Base-by-base conservation (phyloP, 169 alveolate genomes). In the Amoebophrya sp. region DNA sequence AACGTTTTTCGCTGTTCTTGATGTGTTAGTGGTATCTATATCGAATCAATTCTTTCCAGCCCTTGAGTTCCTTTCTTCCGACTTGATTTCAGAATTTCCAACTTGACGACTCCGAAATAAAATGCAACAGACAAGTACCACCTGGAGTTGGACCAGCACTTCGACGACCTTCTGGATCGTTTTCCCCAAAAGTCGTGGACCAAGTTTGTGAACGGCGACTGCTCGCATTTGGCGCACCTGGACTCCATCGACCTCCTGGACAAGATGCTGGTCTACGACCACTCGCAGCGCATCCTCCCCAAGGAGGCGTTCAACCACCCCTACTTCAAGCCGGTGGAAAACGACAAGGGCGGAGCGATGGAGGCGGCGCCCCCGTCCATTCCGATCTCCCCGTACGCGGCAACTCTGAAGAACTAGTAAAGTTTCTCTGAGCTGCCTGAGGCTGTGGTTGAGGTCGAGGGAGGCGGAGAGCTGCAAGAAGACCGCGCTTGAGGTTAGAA, bases 261-360 rank as follows among this genome's bases (percentile, higher is more conserved):
- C 91, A 96, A 96, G 92, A 97, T 98, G 99, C 94, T 98, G 0
- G 97, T 96, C 88, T 97, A 97, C 91, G 99, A 98, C 91, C 99
- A 97, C 93, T 96, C 97, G 41, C 94, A 95, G 94, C 96, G 99
- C 95, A 97, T 98, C 69, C 97, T 98, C 23, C 99, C 99, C 16
- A 96, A 94, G 91, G 99, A 97, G 40, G 99, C 99, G 10, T 94
- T 98, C 96, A 95, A 95, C 89, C 99, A 98, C 94, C 98, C 98
- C 41, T 98, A 97, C 93, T 97, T 98, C 93, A 95, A 95, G 39
- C 90, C 90, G n/a, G 67, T 88, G 18, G 90, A 88, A 41, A 88
- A 88, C 90, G 41, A 88, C 58, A 40, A 88, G 40, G 58, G 41
- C 67, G 90, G n/a, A 23, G 34, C 67, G 48, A 18, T n/a, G 90